Evolutionary conservation across 805 yeast genomes (phyloP).

Genomic region (Maudiozyma saulgeensis): DNA sequence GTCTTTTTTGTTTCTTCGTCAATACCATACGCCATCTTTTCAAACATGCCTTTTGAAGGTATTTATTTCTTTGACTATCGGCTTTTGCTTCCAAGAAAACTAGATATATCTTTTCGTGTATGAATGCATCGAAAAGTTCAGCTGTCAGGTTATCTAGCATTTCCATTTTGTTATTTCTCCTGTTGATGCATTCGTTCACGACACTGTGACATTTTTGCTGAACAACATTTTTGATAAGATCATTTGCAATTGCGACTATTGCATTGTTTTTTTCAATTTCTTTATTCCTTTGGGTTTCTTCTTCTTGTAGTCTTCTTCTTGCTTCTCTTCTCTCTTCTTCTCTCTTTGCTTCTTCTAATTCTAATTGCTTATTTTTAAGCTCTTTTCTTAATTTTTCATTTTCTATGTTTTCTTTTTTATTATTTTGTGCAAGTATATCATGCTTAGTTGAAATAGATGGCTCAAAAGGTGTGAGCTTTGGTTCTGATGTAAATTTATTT

Average conservation of each 20-base stretch:
- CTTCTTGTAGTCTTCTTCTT: background rate
- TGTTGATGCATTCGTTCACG: constrained; percentile 6
- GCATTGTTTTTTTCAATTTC: constrained; percentile 6
- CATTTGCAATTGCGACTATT: background rate
- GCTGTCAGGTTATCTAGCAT: constrained; percentile 33
- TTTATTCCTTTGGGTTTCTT: constrained; percentile 3
- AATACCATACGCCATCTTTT: constrained; percentile 26
- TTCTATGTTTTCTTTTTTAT: background rate
- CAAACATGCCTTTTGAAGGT: constrained; percentile 28
- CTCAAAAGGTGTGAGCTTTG: background rate
- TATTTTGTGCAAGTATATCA: background rate
- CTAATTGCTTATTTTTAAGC: background rate
- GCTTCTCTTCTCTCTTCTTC: background rate
- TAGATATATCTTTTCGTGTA: constrained; percentile 46
- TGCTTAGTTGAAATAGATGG: background rate
- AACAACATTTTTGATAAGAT: constrained; percentile 1
- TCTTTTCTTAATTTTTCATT: background rate
- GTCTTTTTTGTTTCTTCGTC: constrained; percentile 30
- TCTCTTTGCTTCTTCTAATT: background rate
- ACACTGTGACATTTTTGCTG: constrained; percentile 2
- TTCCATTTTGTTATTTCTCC: constrained; percentile 6
- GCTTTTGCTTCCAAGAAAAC: constrained; percentile 39
- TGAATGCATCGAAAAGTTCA: constrained; percentile 50
- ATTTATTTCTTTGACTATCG: constrained; percentile 27
- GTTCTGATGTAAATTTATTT: background rate